Evolutionary conservation across 2,329 filamentous ascomycete genomes (phyloP).

Genomic region (Aspergillus sp.): DNA sequence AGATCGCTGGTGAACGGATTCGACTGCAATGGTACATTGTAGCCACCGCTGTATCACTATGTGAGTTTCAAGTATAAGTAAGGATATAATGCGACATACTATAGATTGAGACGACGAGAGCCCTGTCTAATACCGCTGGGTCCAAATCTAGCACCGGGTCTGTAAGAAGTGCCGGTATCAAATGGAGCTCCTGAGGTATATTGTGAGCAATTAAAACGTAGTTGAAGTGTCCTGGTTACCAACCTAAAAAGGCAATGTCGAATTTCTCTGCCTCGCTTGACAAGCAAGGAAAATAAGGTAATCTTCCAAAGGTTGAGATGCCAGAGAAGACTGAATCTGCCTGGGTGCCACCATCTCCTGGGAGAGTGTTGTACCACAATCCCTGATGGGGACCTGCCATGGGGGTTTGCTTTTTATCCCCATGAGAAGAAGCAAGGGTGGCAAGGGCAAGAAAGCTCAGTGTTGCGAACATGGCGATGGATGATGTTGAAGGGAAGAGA

Average conservation of each 20-base stretch:
- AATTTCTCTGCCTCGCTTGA: conserved; percentile 65
- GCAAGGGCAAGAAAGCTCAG: conserved; percentile 34
- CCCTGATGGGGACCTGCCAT: conserved; percentile 66
- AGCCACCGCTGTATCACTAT: conserved; percentile 66
- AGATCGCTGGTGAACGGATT: conserved; percentile 82
- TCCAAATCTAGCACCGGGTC: conserved; percentile 78
- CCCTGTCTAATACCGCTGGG: conserved; percentile 82
- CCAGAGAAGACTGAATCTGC: conserved; percentile 86
- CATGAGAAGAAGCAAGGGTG: conserved; percentile 56
- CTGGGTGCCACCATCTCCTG: conserved; percentile 80
- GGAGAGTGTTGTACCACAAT: conserved; percentile 78
- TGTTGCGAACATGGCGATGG: conserved; percentile 14
- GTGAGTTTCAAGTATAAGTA: conserved; percentile 36
- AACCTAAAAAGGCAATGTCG: conserved; percentile 81
- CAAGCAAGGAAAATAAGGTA: conserved; percentile 74
- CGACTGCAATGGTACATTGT: conserved; percentile 74
- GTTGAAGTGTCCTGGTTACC: conserved; percentile 7
- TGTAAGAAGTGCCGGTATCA: conserved; percentile 80
- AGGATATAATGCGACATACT: conserved; percentile 55
- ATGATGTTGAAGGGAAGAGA: neutral
- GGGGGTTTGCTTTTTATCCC: conserved; percentile 53
- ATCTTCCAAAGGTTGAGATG: conserved; percentile 77
- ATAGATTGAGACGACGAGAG: conserved; percentile 78
- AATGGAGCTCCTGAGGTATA: conserved; percentile 65
- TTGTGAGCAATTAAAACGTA: neutral